Conservation (phyloP, 495 filamentous ascomycete genomes). For the Articulospora tetracladia region DNA sequence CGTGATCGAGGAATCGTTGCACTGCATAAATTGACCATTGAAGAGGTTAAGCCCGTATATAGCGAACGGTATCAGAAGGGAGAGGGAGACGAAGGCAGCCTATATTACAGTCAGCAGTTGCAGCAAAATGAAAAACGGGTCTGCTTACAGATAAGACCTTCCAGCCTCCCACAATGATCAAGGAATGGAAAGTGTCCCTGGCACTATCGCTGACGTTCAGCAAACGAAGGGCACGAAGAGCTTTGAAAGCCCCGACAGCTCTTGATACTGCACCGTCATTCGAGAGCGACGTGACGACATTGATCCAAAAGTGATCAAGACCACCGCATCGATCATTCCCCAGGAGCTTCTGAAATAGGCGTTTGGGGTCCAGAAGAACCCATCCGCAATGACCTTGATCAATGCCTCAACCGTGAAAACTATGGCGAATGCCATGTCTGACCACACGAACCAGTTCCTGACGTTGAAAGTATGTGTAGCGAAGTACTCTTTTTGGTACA, state of each 20-base stretch:
- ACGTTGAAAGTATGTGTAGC: constrained; percentile 44
- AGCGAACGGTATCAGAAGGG: constrained; percentile 92
- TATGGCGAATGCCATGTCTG: constrained; percentile 83
- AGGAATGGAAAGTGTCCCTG: constrained; percentile 91
- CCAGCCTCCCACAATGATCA: constrained; percentile 88
- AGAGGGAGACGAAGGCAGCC: constrained; percentile 86
- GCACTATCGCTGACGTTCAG: constrained; percentile 97
- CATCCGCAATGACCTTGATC: constrained; percentile 95
- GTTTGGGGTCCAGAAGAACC: constrained; percentile 95
- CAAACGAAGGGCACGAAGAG: constrained; percentile 85
- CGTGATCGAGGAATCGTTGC: constrained; percentile 68
- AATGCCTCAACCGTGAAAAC: constrained; percentile 83
- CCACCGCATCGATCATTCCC: constrained; percentile 93
- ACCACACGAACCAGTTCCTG: constrained; percentile 89
- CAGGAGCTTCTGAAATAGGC: constrained; percentile 95
- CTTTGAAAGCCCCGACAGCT: constrained; percentile 95
- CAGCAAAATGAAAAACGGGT: neutral
- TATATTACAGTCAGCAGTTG: constrained; percentile 14
- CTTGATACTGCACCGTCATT: constrained; percentile 78
- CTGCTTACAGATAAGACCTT: constrained; percentile 60
- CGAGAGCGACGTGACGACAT: constrained; percentile 75
- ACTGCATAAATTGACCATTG: constrained; percentile 70
- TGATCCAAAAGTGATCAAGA: constrained; percentile 96
- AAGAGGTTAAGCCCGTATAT: constrained; percentile 94
- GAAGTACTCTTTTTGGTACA: constrained; percentile 88